phyloP scores from a whole-genome alignment of 768 basidiomycete genomes.

The Albatrellus ellisii region DNA sequence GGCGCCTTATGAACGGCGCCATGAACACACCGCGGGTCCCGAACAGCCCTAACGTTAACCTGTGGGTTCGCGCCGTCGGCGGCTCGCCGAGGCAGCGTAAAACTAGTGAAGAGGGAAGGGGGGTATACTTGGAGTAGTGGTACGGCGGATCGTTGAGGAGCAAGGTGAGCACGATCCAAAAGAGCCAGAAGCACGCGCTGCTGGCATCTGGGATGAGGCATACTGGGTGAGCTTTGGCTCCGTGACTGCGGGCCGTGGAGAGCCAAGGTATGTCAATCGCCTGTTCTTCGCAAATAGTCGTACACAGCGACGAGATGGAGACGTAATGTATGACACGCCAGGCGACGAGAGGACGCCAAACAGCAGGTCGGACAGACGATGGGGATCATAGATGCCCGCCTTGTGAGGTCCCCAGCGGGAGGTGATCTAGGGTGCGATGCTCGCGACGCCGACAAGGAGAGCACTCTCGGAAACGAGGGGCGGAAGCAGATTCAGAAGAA shows the following conservation, averaged over 20 bases:
- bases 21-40: conserved; percentile 23
- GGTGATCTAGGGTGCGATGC: conserved; percentile 73
- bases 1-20: conserved; percentile 9
- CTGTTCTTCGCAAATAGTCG: conserved; percentile 8
- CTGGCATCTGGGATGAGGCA: conserved; percentile 50
- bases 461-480: conserved; percentile 50
- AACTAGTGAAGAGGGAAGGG: too few species aligned
- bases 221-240: conserved; percentile 70
- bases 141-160: conserved; percentile 68
- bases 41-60: conserved; percentile 27
- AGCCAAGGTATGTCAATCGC: conserved; percentile 21
- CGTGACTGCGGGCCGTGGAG: conserved; percentile 64
- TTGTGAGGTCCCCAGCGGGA: conserved; percentile 70
- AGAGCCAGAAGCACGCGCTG: conserved; percentile 46
- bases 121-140: conserved; percentile 50
- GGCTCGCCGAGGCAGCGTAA: too few species aligned
- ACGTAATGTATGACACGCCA: conserved; percentile 31
- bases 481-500: too few species aligned
- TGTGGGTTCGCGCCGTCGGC: background rate
- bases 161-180: conserved; percentile 62
- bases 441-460: conserved; percentile 57
- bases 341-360: conserved; percentile 46
- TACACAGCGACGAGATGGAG: conserved; percentile 17
- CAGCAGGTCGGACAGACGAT: conserved; percentile 51
- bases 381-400: conserved; percentile 58